Evolutionary conservation across 768 basidiomycete species (phyloP).

Genomic region (Bullera alba): DNA sequence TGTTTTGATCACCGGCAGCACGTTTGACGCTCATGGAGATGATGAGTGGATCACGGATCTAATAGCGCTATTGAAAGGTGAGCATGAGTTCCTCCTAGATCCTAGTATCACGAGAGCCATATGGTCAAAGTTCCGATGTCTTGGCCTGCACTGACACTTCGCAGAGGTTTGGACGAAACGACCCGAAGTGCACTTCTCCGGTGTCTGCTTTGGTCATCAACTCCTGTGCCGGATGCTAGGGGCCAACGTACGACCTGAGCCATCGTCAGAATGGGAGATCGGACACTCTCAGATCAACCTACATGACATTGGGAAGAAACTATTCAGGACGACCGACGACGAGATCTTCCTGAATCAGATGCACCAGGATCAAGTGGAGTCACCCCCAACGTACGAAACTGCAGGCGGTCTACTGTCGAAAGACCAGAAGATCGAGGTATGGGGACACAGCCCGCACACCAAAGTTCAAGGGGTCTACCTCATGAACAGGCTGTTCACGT

Average conservation of each 20-base stretch:
- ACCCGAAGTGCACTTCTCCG: constrained; percentile 7
- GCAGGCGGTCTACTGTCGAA: background rate
- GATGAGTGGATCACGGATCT: constrained; percentile 9
- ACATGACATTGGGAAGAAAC: constrained; percentile 4
- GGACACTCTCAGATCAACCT: constrained; percentile 10
- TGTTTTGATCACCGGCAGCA: constrained; percentile 10
- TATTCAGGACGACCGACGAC: constrained; percentile 4
- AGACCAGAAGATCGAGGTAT: constrained; percentile 4
- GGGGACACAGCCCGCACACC: constrained; percentile 9
- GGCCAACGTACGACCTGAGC: background rate
- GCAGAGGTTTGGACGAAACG: constrained; percentile 6
- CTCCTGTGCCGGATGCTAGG: constrained; percentile 8
- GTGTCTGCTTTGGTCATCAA: constrained; percentile 13
- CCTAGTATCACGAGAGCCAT: background rate
- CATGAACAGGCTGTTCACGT: constrained; percentile 8
- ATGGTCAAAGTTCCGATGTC: background rate
- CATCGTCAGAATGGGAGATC: constrained; percentile 9
- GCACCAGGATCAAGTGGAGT: constrained; percentile 11
- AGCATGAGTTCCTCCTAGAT: background rate
- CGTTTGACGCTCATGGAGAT: constrained; percentile 17
- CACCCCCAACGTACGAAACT: constrained; percentile 1
- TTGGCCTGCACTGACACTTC: background rate
- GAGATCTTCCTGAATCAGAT: constrained; percentile 12
- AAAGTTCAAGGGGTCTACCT: constrained; percentile 10
- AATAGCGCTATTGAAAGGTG: constrained; percentile 7